Evolutionary conservation across 495 filamentous ascomycete species (phyloP), one percentile per base, ranked within the genome.

Genomic region (Gamarada debralockiae): DNA sequence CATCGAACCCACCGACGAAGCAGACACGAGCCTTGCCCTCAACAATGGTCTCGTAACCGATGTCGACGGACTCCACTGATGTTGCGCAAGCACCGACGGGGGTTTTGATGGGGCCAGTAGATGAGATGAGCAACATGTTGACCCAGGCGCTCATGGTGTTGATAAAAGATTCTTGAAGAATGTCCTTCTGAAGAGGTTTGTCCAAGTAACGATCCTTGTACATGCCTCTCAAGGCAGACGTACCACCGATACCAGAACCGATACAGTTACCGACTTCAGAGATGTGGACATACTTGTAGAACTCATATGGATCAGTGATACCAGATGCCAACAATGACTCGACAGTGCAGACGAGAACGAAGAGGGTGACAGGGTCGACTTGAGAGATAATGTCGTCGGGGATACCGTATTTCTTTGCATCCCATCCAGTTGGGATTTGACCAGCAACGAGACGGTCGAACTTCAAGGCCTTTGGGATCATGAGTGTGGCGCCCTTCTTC

Each of bases 61-160:
- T 96, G 63, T 99, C 93, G 51, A 97, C 77, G 7, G 95, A 97
- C 72, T 99, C 95, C 27, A 99, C 89, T 50, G 93, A 87, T 2
- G 93, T 99, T 49, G 93, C 93, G 70, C 93, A 99, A 56, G 93
- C 95, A 71, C 92, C 93, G 52, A 97, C 92, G 12, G 93, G 93
- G 0, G 95, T 97, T 78, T 97, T 97, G 77, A 99, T 97, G 15
- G 93, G 93, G 56, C 93, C 93, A 34, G 93, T 97, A 14, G 95
- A 97, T 13, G 93, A 97, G 50, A 99, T 70, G 38, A 99, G 74
- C 65, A 99, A 70, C 93, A 99, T 97, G 75, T 99, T 99, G 48
- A 97, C 92, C 93, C 93, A 99, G 5, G 93, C 93, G 55, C 88
- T 84, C 93, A 99, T 99, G 21, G 93, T 97, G 73, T 99, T 99